Base-by-base conservation (phyloP, 345 rosid species). In the Anacardium occidentale region DNA sequence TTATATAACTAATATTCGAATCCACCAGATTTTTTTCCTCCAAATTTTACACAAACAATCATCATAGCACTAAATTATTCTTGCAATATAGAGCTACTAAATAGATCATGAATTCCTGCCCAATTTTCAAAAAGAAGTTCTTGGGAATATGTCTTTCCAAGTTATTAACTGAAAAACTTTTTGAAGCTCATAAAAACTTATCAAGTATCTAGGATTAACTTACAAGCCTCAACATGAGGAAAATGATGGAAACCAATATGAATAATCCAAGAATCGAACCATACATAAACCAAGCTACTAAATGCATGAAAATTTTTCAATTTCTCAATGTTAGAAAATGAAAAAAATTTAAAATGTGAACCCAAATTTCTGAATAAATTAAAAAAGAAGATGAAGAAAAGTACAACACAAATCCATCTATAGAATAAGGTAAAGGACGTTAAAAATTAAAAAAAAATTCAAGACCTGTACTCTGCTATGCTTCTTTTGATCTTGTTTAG, bases 211-310 rank as follows among this genome's bases (percentile, higher is more conserved):
- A 52, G 48, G 50, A 34, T 52, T 51, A n/a, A 29, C 70, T 32
- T 37, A 67, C 45, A 34, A 48, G 20, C 34, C 42, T 37, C 42
- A 37, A 37, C 9, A 6, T 37, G 42, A 37, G 40, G 62, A 53
- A 53, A 54, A 34, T 20, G 13, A 25, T 7, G 20, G 2, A 37
- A 37, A 32, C 20, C 20, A 29, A 8, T 50, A 29, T 7, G 25
- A 48, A 56, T 24, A 66, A 66, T 22, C 9, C 42, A 8, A 50
- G 56, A 29, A 67, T n/a, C 70, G 37, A 15, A 68, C 11, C 62
- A 40, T 29, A 18, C 1, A 51, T 18, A 68, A 68, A 68, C 5
- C 11, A 53, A 32, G 25, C 61, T 20, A 42, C 37, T 1, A 7
- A 40, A 42, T 57, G 45, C 24, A 45, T 18, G 29, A 25, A 44